A percentile compares a stretch with the other conserved stretches of the same genome.
Evolutionary conservation across 148 eudicot species (phyloP).

Genomic region (Rhododendron simsii): DNA sequence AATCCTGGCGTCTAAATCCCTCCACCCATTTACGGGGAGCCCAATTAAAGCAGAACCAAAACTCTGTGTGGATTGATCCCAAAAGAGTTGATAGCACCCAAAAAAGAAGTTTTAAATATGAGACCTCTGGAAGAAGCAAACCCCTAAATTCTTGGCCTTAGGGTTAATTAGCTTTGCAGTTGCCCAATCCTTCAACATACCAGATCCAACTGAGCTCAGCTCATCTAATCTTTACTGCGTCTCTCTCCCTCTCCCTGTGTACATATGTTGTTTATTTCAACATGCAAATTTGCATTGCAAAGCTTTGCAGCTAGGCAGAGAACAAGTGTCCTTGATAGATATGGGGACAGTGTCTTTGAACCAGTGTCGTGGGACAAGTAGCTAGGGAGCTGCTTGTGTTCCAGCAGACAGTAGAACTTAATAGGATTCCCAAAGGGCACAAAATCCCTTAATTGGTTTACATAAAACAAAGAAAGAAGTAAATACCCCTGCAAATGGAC

Average conservation of each 20-base stretch:
- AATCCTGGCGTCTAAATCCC: too few species aligned
- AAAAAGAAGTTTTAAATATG: too few species aligned
- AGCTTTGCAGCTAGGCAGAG: not conserved
- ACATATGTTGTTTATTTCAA: not conserved
- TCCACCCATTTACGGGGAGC: fast-evolving
- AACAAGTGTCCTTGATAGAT: not conserved
- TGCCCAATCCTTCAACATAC: not conserved
- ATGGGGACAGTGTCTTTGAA: not conserved
- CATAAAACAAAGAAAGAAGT: not conserved
- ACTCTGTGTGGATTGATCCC: too few species aligned
- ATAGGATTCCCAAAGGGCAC: not conserved
- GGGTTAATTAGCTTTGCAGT: not conserved
- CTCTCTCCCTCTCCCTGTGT: not conserved
- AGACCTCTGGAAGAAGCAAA: too few species aligned
- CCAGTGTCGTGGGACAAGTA: not conserved
- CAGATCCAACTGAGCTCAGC: not conserved
- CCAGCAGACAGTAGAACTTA: not conserved
- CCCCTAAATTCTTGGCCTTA: too few species aligned
- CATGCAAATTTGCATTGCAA: not conserved
- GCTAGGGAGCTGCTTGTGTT: not conserved
- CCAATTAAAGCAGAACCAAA: not conserved
- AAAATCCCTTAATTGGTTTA: not conserved
- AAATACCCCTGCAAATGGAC: slow-evolving; percentile 6
- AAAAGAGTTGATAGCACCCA: too few species aligned
- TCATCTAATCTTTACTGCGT: not conserved